Evolutionary conservation across 2,329 filamentous ascomycete genomes (phyloP).

Genomic region (Xylariaceae sp.): DNA sequence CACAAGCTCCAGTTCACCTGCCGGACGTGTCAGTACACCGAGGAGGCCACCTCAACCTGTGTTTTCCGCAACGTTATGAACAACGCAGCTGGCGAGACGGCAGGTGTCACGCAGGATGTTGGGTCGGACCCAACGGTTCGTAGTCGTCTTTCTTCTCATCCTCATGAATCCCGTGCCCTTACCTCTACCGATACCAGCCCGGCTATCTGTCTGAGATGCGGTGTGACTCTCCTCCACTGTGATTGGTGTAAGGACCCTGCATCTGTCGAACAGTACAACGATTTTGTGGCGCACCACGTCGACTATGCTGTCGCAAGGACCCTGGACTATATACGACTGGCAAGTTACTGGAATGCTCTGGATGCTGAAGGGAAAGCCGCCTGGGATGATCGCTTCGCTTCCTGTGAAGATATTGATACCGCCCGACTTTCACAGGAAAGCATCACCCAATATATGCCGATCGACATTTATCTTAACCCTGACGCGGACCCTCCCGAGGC

Average conservation of each 20-base stretch:
- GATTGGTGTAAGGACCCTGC: constrained; percentile 33
- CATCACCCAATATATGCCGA: constrained; percentile 27
- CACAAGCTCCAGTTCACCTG: constrained; percentile 93
- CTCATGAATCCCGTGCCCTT: constrained; percentile 3
- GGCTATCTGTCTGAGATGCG: constrained; percentile 38
- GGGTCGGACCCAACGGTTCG: constrained; percentile 98
- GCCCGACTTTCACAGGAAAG: constrained; percentile 18
- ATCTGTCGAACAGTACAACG: constrained; percentile 34
- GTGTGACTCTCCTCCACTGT: constrained; percentile 37
- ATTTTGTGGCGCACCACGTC: constrained; percentile 25
- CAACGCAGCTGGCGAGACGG: constrained; percentile 89
- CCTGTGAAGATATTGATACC: constrained; percentile 14
- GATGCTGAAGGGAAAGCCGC: constrained; percentile 24
- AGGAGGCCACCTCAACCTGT: constrained; percentile 83
- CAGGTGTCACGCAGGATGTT: constrained; percentile 96
- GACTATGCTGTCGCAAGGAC: constrained; percentile 27
- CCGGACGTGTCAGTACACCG: constrained; percentile 90
- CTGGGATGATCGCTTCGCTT: constrained; percentile 27
- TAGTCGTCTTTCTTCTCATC: constrained; percentile 49
- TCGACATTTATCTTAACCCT: constrained; percentile 19
- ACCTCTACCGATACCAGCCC: constrained; percentile 21
- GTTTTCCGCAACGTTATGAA: constrained; percentile 95
- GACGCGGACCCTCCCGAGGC: constrained; percentile 36
- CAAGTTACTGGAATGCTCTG: constrained; percentile 28
- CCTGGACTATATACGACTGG: constrained; percentile 21